These are phyloP conservation scores for Fusarium sororula DNA, from an alignment of 2,329 filamentous ascomycete genomes.

Conservation along the genomic window DNA sequence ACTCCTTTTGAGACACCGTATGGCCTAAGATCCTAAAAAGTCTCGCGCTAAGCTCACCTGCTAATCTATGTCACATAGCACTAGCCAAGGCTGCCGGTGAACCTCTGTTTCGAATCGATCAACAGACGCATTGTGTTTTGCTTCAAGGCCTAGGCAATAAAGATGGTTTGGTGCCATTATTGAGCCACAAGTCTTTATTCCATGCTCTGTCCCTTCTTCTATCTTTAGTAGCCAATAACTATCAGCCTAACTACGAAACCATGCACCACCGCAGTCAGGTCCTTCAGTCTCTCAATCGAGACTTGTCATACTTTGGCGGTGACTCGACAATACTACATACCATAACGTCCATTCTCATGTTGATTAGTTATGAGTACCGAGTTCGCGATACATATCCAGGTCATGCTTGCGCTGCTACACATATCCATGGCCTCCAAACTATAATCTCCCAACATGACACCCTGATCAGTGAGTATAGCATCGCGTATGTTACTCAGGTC, in stretches of 20 bases:
- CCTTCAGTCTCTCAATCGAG: not conserved
- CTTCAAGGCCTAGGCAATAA: not conserved
- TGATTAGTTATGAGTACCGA: constrained; percentile 8
- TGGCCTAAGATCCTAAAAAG: rapidly evolving
- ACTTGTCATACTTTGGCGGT: not conserved
- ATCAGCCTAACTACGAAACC: not conserved
- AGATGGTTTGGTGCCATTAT: not conserved
- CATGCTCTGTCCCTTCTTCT: constrained; percentile 5
- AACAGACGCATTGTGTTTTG: not conserved
- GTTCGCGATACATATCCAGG: not conserved
- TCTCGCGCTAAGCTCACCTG: too few species aligned
- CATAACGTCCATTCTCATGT: not conserved
- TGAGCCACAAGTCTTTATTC: not conserved
- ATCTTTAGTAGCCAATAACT: not conserved
- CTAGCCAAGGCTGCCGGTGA: not conserved
- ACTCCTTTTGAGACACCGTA: constrained; percentile 4
- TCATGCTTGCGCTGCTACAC: not conserved
- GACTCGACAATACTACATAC: not conserved
- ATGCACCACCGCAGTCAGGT: constrained; percentile 1
- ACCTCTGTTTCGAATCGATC: constrained; percentile 1
- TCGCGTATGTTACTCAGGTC: not conserved
- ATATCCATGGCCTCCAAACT: not conserved
- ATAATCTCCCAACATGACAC: not conserved
- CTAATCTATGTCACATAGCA: not conserved
- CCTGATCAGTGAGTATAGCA: not conserved